Evolutionary conservation across 148 eudicot genomes (phyloP), one percentile per base, ranked within the genome.

Genomic region (Camellia sinensis): DNA sequence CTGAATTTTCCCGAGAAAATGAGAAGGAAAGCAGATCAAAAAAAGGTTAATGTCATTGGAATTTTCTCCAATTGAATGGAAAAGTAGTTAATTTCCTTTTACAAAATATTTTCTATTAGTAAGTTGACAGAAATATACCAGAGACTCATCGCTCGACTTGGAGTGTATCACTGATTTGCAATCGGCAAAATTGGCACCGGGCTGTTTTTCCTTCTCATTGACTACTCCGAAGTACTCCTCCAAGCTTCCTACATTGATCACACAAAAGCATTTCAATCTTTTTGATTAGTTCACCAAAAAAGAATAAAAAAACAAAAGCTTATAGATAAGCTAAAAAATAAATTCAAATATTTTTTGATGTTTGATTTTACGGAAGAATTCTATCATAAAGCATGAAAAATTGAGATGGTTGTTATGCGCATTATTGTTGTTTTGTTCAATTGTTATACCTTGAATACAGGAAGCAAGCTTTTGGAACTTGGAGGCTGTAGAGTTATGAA

Each of bases 91-190:
- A 29, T 29, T 29, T 29, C 37, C 37, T 29, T 29, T 29, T 29
- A 29, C 37, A 29, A 29, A 29, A 29, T 29, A 29, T 29, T 29
- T 29, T 48, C 5, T 1, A 1, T 48, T 48, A 48, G 52, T 29
- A 48, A 3, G 52, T 48, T 48, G 19, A 78, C 14, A 46, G 7
- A 63, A 59, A 12, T 45, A 41, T 89, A 91, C 95, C 95, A 87
- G 82, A 57, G 87, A 82, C 78, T 88, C 92, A 67, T 89, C 91
- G 64, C 48, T 88, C 63, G 91, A 82, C 82, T 91, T 91, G 19
- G 91, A 82, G 71, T 83, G 57, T 48, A 89, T 59, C 79, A 88
- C 81, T 48, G 84, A 73, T 76, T 84, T 86, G 87, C 92, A 89
- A 57, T 80, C 74, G 56, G 78, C 63, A 14, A 87, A 40, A 64